phyloP scores from a whole-genome alignment of 192 early-diverging fungal species.

The Paraglomus brasilianum region DNA sequence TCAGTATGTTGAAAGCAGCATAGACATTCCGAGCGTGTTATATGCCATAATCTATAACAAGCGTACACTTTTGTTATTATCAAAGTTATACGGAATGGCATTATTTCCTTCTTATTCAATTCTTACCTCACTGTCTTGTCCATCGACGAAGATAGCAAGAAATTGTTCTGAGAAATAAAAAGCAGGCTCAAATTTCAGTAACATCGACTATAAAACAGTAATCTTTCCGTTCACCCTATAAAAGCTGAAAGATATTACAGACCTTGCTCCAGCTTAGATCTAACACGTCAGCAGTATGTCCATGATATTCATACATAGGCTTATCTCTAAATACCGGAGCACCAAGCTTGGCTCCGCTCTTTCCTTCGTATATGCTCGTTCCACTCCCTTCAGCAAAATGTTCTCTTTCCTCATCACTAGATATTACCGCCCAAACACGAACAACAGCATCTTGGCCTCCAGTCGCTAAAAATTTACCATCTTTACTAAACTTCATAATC shows the following conservation, averaged over 20 bases:
- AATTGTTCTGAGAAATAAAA: slow-evolving; percentile 61
- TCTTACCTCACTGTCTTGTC: slow-evolving; percentile 72
- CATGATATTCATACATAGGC: slow-evolving; percentile 72
- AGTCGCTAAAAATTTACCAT: slow-evolving; percentile 75
- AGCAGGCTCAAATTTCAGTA: slow-evolving; percentile 30
- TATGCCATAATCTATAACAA: slow-evolving; percentile 70
- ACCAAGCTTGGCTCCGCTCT: slow-evolving; percentile 26
- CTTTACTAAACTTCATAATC: slow-evolving; percentile 75
- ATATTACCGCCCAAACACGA: slow-evolving; percentile 59
- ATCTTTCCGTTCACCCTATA: background rate
- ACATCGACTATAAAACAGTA: background rate
- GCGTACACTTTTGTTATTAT: background rate
- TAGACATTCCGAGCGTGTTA: slow-evolving; percentile 67
- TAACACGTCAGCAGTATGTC: slow-evolving; percentile 72
- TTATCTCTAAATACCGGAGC: slow-evolving; percentile 57
- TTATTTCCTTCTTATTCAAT: background rate
- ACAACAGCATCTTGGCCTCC: slow-evolving; percentile 76
- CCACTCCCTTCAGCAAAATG: slow-evolving; percentile 31
- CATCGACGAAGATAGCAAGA: slow-evolving; percentile 76
- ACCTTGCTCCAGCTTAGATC: slow-evolving; percentile 69
- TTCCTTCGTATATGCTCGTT: slow-evolving; percentile 29
- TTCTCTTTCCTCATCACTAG: slow-evolving; percentile 30
- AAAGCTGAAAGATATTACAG: background rate
- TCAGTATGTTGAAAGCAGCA: slow-evolving; percentile 78
- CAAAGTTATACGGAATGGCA: background rate